These are phyloP conservation scores for Filobasidium wieringae DNA, from an alignment of 768 basidiomycete genomes.

Conservation along the genomic window DNA sequence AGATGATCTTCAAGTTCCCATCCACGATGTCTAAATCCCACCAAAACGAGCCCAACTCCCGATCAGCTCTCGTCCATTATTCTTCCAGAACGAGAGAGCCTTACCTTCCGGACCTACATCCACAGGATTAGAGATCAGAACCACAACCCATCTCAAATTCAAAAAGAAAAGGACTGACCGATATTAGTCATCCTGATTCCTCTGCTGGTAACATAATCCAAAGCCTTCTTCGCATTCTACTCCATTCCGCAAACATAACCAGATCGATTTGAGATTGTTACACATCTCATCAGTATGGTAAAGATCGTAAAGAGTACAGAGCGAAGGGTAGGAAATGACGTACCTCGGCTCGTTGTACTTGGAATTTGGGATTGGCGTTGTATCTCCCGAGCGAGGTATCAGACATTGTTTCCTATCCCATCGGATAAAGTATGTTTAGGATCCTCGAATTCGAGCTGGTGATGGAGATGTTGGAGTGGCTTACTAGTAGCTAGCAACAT, in stretches of 20 bases:
- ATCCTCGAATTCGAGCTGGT: no score
- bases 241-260: background rate
- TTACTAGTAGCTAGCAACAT: constrained; percentile 11
- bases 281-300: background rate
- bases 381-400: constrained; percentile 73
- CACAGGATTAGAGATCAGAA: background rate
- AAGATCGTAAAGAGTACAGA: background rate
- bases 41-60: no score
- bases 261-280: background rate
- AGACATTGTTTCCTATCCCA: constrained; percentile 88
- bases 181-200: constrained; percentile 96
- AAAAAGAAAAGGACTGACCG: constrained; percentile 42
- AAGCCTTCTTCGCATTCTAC: constrained; percentile 82
- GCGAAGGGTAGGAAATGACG: background rate
- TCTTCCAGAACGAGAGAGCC: background rate
- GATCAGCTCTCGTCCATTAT: background rate
- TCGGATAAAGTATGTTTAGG: background rate
- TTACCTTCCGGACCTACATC: constrained; percentile 63
- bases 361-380: constrained; percentile 76
- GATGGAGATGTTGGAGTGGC: no score
- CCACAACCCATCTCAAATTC: background rate
- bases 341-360: constrained; percentile 84
- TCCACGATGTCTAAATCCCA: constrained; percentile 74
- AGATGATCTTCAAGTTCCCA: constrained; percentile 92
- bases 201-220: constrained; percentile 86